phyloP scores from a whole-genome alignment of 2,329 filamentous ascomycete species.

The Ascochyta clinopodiicola region DNA sequence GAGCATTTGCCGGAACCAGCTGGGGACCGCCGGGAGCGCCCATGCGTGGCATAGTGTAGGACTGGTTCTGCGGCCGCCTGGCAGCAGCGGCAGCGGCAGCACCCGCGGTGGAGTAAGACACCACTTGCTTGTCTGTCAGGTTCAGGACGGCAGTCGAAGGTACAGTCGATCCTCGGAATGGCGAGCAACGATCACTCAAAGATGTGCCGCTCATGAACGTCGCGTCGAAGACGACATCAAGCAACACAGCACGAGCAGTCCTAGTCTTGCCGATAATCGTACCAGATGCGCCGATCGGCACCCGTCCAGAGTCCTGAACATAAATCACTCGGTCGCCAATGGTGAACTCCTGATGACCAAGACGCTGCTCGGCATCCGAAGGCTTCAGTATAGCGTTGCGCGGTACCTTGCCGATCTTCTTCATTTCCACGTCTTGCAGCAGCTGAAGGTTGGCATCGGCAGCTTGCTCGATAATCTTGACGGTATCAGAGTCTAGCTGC shows the following conservation, averaged over 20 bases:
- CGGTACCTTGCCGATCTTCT: slow-evolving; percentile 80
- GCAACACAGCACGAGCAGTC: slow-evolving; percentile 78
- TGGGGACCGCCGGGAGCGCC: slow-evolving; percentile 67
- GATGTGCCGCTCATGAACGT: slow-evolving; percentile 98
- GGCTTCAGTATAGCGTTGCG: slow-evolving; percentile 89
- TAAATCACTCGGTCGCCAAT: slow-evolving; percentile 94
- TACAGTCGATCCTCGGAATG: slow-evolving; percentile 94
- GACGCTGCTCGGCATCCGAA: slow-evolving; percentile 91
- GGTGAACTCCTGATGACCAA: slow-evolving; percentile 81
- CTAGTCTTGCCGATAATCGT: slow-evolving; percentile 95
- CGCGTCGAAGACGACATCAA: slow-evolving; percentile 92
- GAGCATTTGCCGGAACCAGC: slow-evolving; percentile 61
- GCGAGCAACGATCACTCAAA: slow-evolving; percentile 85
- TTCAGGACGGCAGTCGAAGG: slow-evolving; percentile 88
- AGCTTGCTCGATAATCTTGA: slow-evolving; percentile 77
- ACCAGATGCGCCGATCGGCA: slow-evolving; percentile 88
- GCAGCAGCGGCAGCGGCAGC: slow-evolving; percentile 62
- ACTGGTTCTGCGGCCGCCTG: slow-evolving; percentile 58
- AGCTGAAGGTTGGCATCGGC: slow-evolving; percentile 63
- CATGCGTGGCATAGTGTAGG: slow-evolving; percentile 61
- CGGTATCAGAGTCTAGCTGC: slow-evolving; percentile 90
- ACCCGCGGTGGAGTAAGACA: slow-evolving; percentile 68
- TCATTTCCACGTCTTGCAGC: slow-evolving; percentile 57
- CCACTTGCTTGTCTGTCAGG: slow-evolving; percentile 79
- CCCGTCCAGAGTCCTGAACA: slow-evolving; percentile 89